Evolutionary conservation across 495 filamentous ascomycete genomes (phyloP), one percentile per base, ranked within the genome.

Genomic region (Xeromyces bisporus): DNA sequence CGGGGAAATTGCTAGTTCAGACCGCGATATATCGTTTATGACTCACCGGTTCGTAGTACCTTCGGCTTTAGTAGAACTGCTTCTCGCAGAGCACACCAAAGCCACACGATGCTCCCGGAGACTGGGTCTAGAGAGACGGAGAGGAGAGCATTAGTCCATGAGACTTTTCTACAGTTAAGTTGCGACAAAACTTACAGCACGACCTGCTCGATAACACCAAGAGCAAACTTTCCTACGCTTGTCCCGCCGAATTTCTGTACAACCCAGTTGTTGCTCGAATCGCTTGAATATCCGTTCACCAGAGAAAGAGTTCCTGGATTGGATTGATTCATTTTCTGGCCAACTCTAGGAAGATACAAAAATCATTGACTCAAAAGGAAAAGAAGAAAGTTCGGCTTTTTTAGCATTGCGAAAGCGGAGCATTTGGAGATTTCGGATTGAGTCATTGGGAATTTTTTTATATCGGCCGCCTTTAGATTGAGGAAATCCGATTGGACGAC

Each of bases 1-100:
- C 14, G 9, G 20, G 20, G 20, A 21, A 21, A 21, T 21, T 4
- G 9, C 5, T 21, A 21, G 20, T 21, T 9, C 9, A 21, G 20
- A 21, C 9, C 20, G 4, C 20, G 20, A 21, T 21, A 20, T 27
- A 20, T 27, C 24, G 32, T 15, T 12, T 32, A 48, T 56, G 64
- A 62, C 78, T 71, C 61, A 91, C 82, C 83, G 72, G 60, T 89
- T 96, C 26, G 89, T 96, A 27, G 89, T 94, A 31, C 86, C 86
- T 35, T 87, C 81, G 17, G 69, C 69, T 53, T 96, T 96, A 42
- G 81, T 87, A 35, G 76, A 78, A 33, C 78, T 86, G 50, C 83
- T 93, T 48, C 85, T 58, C 13, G 89, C 89, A 25, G 89, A 97
- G 46, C 89, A 94, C 15, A 96, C 83, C 24, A 94, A 75, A 21